Evolutionary conservation across 176 grass and related monocot genomes (phyloP).

Genomic region (Themeda triandra): DNA sequence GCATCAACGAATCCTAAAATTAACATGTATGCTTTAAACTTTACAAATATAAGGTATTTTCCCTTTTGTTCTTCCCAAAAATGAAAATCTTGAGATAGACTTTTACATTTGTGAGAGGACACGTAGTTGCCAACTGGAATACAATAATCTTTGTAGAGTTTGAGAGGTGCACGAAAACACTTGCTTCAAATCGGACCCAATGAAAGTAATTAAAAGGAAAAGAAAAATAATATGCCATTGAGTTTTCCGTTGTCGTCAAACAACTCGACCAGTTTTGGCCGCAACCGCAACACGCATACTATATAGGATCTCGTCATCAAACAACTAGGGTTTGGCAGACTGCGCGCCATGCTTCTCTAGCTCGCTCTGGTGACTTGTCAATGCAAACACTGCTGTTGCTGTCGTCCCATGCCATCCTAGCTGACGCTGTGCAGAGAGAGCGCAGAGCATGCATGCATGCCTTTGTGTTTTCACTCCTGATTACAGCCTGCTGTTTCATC

Average conservation of each 20-base stretch:
- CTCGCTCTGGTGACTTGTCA: constrained; percentile 10
- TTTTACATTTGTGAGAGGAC: background rate
- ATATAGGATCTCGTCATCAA: background rate
- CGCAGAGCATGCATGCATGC: background rate
- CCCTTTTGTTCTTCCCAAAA: background rate
- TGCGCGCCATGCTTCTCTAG: background rate
- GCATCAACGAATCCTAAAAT: background rate
- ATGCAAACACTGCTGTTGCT: constrained; percentile 10
- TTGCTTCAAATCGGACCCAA: background rate
- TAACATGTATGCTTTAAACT: background rate
- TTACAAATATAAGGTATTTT: background rate
- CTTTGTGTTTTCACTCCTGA: background rate
- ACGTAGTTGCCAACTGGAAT: background rate
- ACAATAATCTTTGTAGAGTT: background rate
- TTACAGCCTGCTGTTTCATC: constrained; percentile 7
- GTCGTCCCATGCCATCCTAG: constrained; percentile 16
- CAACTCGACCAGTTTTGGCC: background rate
- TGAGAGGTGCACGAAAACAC: constrained; percentile 11
- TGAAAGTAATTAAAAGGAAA: background rate
- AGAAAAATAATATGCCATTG: background rate
- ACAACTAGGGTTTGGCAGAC: constrained; percentile 3
- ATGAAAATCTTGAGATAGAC: background rate
- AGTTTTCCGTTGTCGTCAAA: background rate
- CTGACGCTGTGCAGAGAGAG: background rate
- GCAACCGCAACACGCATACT: background rate